A percentile compares a stretch with the other conserved stretches of the same genome.
These are phyloP conservation scores for Rhodotorula paludigena DNA, from an alignment of 768 basidiomycete genomes.

Conservation along the genomic window DNA sequence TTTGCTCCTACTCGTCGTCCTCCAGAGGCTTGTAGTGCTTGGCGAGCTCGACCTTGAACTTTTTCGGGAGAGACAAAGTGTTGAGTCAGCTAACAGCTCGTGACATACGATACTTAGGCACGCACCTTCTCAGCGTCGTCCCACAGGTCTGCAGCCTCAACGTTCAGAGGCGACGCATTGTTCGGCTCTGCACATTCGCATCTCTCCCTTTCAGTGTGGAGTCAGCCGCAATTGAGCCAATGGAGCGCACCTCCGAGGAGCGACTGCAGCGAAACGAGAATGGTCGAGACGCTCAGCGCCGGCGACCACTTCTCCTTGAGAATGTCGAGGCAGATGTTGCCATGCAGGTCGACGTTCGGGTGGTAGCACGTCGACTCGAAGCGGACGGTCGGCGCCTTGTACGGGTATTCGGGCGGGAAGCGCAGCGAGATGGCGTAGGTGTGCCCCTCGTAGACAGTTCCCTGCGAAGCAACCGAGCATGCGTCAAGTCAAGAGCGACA, in stretches of 20 bases:
- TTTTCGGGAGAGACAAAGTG: background rate
- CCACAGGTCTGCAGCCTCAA: constrained; percentile 81
- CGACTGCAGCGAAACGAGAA: constrained; percentile 79
- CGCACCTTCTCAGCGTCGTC: constrained; percentile 54
- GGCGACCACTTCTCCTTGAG: constrained; percentile 94
- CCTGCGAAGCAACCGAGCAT: too few relatives aligned
- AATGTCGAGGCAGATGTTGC: constrained; percentile 55
- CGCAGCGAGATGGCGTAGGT: constrained; percentile 75
- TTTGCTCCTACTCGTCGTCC: constrained; percentile 24
- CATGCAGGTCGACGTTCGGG: constrained; percentile 75
- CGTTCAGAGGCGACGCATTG: constrained; percentile 83
- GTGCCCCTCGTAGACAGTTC: constrained; percentile 59
- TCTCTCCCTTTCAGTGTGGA: too few relatives aligned
- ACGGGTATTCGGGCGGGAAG: constrained; percentile 84
- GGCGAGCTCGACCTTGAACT: constrained; percentile 37
- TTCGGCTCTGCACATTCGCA: constrained; percentile 76
- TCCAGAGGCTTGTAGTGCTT: constrained; percentile 40
- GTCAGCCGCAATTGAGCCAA: background rate
- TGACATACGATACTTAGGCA: constrained; percentile 43
- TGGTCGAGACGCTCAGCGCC: constrained; percentile 84
- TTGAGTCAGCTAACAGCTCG: background rate
- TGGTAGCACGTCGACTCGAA: constrained; percentile 81
- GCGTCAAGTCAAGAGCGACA: background rate
- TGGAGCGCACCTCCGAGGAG: constrained; percentile 57
- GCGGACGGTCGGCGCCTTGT: constrained; percentile 74